Evolutionary conservation across 2,329 filamentous ascomycete genomes (phyloP), one percentile per base, ranked within the genome.

Genomic region (Neonectria punicea): DNA sequence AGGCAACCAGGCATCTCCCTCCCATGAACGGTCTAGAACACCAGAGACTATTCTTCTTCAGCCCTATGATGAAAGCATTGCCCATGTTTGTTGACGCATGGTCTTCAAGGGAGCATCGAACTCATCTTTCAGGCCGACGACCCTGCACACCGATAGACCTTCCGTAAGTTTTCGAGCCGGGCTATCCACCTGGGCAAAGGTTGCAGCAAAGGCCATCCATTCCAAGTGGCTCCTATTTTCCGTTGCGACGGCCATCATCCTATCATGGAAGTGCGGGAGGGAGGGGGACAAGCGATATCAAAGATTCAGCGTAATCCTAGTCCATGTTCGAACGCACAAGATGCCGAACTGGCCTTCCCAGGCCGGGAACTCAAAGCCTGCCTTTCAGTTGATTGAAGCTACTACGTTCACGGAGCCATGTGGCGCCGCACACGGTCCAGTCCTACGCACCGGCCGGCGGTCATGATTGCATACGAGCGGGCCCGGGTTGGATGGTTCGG

Each of bases 41-140:
- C 46, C 28, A 44, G 4, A 41, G 47, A 30, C 28, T 44, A 41
- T 36, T 30, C 32, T 58, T 32, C 54, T 53, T 47, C 49, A 63
- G 54, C 61, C 61, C 54, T 63, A 58, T 54, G 16, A 43, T 60
- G 46, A 53, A 58, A 47, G 28, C 59, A 51, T 46, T 49, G 49
- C 28, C 44, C 57, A 49, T 22, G 22, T 22, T 22, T 36, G 39
- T 28, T 5, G 22, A 39, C 18, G 50, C 50, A 41, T 53, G 30
- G 32, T 30, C 57, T 43, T 32, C 43, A 16, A 46, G 43, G 51
- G 41, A 28, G 43, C 58, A 61, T 54, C n/a, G 32, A 55, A 16
- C 58, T 56, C 51, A 61, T 47, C 51, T 44, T 47, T 61, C 43
- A 61, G 58, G 51, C 53, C 39, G n/a, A 25, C 20, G 1, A 22